These are phyloP conservation scores for Hemisphaericaspora subhashii DNA, from an alignment of 1,139 yeast species.

Conservation along the genomic window DNA sequence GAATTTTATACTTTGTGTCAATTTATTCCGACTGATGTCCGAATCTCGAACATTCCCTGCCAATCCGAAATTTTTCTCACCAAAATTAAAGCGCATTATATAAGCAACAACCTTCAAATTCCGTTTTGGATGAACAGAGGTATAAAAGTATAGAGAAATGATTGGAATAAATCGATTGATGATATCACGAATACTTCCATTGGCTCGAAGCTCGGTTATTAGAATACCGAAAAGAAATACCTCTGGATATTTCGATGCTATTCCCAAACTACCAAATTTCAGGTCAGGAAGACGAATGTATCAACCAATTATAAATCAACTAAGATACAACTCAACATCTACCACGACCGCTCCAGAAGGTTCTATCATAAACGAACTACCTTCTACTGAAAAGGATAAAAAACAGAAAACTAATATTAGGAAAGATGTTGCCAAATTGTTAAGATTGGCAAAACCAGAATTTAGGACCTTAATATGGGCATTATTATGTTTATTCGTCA, in stretches of 20 bases:
- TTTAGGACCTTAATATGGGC: slow-evolving; percentile 44
- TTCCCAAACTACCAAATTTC: neutral
- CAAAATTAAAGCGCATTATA: too few species aligned
- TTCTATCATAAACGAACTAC: neutral
- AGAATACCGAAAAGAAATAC: neutral
- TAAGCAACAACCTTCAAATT: too few species aligned
- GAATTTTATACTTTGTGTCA: too few species aligned
- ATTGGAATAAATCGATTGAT: slow-evolving; percentile 8
- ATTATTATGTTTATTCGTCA: slow-evolving; percentile 58
- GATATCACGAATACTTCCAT: slow-evolving; percentile 5
- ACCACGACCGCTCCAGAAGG: slow-evolving; percentile 2
- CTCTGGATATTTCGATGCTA: neutral
- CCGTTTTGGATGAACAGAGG: too few species aligned
- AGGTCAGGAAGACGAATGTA: neutral
- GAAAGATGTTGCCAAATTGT: slow-evolving; percentile 27
- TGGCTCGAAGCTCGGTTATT: neutral
- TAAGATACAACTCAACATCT: slow-evolving; percentile 7
- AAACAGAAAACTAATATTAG: slow-evolving; percentile 9
- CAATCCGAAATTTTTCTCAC: neutral
- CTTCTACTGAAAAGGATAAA: slow-evolving; percentile 1
- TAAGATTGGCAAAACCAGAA: slow-evolving; percentile 43
- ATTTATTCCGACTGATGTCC: slow-evolving; percentile 1
- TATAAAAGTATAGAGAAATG: slow-evolving; percentile 2
- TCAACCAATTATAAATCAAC: slow-evolving; percentile 1
- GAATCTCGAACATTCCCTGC: neutral